Base-by-base conservation (phyloP, 2,329 filamentous ascomycete species). In the Grosmannia clavigera region DNA sequence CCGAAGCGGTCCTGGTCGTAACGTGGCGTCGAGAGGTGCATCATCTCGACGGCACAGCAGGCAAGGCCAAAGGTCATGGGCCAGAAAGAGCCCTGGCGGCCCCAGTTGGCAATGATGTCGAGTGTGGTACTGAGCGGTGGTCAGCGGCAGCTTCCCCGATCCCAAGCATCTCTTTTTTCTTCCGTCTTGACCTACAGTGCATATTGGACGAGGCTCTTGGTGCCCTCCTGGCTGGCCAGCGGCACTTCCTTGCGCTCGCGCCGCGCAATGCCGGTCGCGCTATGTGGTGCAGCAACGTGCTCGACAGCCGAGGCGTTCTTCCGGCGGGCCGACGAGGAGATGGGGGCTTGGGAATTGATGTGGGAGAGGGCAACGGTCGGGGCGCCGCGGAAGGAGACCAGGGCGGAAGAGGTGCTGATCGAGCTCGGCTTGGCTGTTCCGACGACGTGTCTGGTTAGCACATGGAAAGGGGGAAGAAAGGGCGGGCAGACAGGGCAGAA, bases 31-130 rank as follows among this genome's bases (percentile, higher is more conserved):
- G 89, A 94, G 25, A 90, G 79, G 72, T 92, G 88, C 90, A 95
- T 95, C 90, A 95, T 95, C 72, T 95, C 90, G 70, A 95, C 76
- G 73, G 87, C 89, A 74, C 90, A 95, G 81, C 90, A 95, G 69
- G 90, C 90, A 56, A 94, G 86, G 58, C 86, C 90, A 71, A 95
- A 95, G 57, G 87, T 91, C 81, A 95, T 86, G 66, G 90, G 90
- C 90, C 90, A 95, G 58, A 94, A 78, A 19, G 90, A 95, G 60
- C 85, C 83, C 75, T 94, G 88, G 57, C 90, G 85, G 46, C 84
- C 86, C 90, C 90, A 95, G 77, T 92, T 92, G 73, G 87, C 77
- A 64, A 94, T 80, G 69, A 86, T 80, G 71, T 95, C 89, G 69
- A 91, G 80, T 5, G 87, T 87, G 59, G 88, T 90, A 64, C 87